A percentile compares a stretch with the other conserved stretches of the same genome.
Conservation (phyloP, 805 yeast genomes). For the Monosporozyma unispora region DNA sequence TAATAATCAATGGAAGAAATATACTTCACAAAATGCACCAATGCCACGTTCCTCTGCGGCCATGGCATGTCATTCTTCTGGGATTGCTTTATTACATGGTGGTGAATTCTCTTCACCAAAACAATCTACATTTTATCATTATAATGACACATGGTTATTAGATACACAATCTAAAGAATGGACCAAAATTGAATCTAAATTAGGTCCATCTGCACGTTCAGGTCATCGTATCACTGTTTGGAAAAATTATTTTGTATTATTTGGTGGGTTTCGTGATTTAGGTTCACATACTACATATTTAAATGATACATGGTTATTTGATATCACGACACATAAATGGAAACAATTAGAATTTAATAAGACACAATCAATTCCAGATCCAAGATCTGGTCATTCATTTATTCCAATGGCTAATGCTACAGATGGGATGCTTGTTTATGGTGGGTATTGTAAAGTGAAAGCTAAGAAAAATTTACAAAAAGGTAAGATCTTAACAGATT, state of each 20-base stretch:
- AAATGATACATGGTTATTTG: slow-evolving; percentile 87
- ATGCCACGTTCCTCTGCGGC: slow-evolving; percentile 90
- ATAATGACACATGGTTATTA: slow-evolving; percentile 91
- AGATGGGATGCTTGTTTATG: slow-evolving; percentile 81
- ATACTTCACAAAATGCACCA: slow-evolving; percentile 78
- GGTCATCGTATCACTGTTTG: slow-evolving; percentile 87
- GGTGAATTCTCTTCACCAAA: slow-evolving; percentile 97
- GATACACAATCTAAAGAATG: slow-evolving; percentile 82
- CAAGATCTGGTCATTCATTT: slow-evolving; percentile 88
- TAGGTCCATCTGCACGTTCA: slow-evolving; percentile 74
- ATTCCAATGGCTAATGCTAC: slow-evolving; percentile 44
- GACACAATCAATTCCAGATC: slow-evolving; percentile 74
- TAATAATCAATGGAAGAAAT: slow-evolving; percentile 70
- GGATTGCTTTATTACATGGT: slow-evolving; percentile 78
- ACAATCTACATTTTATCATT: slow-evolving; percentile 91
- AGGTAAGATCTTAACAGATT: slow-evolving; percentile 80
- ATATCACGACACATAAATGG: slow-evolving; percentile 86
- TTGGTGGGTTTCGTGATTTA: slow-evolving; percentile 90
- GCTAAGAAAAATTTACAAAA: slow-evolving; percentile 82
- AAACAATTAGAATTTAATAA: slow-evolving; percentile 78
- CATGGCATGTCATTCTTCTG: slow-evolving; percentile 88
- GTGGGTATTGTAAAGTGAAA: slow-evolving; percentile 73
- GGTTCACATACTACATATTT: slow-evolving; percentile 77
- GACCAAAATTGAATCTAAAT: slow-evolving; percentile 62
- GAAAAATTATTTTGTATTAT: slow-evolving; percentile 80